Evolutionary conservation across 108 stramenopile species (phyloP).

Genomic region (Skeletonema tropicum): DNA sequence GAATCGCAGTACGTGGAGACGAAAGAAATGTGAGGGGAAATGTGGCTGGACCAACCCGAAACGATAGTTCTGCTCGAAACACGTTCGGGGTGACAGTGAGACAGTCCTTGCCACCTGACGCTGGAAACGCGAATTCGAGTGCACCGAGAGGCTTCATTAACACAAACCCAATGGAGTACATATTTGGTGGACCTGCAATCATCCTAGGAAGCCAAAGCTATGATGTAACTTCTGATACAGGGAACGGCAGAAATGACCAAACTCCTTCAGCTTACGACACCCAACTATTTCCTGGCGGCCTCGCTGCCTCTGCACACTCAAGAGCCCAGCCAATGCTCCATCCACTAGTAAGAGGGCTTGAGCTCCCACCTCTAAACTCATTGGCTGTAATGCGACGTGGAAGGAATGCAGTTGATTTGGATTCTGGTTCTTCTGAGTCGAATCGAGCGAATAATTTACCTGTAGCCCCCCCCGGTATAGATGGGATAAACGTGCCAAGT

Average conservation of each 20-base stretch:
- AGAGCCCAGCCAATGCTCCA: conserved; percentile 54
- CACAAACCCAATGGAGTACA: conserved; percentile 72
- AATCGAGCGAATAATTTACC: conserved; percentile 48
- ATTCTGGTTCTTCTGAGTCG: conserved; percentile 18
- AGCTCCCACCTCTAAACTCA: conserved; percentile 75
- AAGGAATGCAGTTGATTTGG: not conserved
- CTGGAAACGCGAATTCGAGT: conserved; percentile 1
- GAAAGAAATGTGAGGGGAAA: conserved; percentile 14
- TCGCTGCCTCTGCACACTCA: conserved; percentile 68
- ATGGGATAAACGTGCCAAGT: not conserved
- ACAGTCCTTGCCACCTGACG: not conserved
- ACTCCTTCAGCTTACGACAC: conserved; percentile 50
- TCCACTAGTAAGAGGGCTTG: conserved; percentile 64
- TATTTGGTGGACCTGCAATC: conserved; percentile 71
- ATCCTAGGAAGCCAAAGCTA: conserved; percentile 68
- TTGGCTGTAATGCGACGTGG: conserved; percentile 49
- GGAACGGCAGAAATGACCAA: conserved; percentile 18
- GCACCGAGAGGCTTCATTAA: not conserved
- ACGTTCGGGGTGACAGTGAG: conserved; percentile 8
- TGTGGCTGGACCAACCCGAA: conserved; percentile 23
- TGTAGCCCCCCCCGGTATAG: not conserved
- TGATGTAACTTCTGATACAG: conserved; percentile 30
- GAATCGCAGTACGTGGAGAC: conserved; percentile 48
- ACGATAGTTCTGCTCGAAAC: not conserved
- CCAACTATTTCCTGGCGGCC: conserved; percentile 81